phyloP scores from a whole-genome alignment of 2,329 filamentous ascomycete species.

The Fusarium sp. region DNA sequence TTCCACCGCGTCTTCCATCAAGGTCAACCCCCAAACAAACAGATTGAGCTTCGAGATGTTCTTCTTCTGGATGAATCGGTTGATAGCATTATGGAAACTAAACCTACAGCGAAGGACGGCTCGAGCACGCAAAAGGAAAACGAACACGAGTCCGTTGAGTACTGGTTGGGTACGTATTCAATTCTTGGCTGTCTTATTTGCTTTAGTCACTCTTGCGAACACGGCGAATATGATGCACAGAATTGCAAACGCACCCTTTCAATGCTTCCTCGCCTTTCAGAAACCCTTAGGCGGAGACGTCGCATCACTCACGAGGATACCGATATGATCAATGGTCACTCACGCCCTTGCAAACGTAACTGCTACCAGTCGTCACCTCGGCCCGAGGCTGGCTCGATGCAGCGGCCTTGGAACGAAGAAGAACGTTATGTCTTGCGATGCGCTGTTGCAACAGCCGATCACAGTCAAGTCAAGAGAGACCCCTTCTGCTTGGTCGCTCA shows the following conservation, averaged over 20 bases:
- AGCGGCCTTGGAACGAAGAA: constrained; percentile 60
- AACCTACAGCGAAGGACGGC: constrained; percentile 63
- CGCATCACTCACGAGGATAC: constrained; percentile 15
- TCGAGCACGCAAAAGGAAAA: constrained; percentile 51
- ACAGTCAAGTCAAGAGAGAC: constrained; percentile 56
- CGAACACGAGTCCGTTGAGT: constrained; percentile 59
- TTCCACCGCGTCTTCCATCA: constrained; percentile 67
- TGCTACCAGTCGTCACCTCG: constrained; percentile 56
- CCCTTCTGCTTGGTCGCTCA: constrained; percentile 64
- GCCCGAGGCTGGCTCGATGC: constrained; percentile 6
- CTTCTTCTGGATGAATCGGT: constrained; percentile 66
- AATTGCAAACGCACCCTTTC: constrained; percentile 67
- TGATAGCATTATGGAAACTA: constrained; percentile 66
- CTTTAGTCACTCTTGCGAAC: constrained; percentile 70
- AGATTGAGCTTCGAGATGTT: constrained; percentile 64
- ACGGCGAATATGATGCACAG: constrained; percentile 69
- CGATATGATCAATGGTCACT: constrained; percentile 32
- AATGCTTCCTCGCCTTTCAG: constrained; percentile 54
- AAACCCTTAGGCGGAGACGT: constrained; percentile 49
- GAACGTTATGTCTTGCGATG: constrained; percentile 63
- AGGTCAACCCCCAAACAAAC: constrained; percentile 50
- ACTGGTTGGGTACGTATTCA: constrained; percentile 65
- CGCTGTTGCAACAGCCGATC: constrained; percentile 58
- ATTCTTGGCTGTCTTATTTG: constrained; percentile 70
- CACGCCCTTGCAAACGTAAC: constrained; percentile 54